Conservation (phyloP, 2,329 filamentous ascomycete species). For the Phoma herbarum region DNA sequence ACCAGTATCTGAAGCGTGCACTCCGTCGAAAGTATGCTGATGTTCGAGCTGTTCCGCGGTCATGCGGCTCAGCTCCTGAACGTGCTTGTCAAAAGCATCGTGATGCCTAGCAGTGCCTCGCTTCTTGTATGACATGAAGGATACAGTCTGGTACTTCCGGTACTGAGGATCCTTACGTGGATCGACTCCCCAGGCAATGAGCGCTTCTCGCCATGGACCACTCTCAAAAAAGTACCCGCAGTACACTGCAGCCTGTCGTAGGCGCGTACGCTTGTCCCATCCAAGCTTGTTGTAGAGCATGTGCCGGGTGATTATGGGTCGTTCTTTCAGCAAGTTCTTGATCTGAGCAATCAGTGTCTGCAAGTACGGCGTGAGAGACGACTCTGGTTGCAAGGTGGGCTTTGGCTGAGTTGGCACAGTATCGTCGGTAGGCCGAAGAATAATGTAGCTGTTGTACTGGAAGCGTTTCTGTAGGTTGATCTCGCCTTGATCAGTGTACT, state of each 20-base stretch:
- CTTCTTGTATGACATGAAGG: constrained; percentile 47
- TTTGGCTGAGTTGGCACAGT: constrained; percentile 69
- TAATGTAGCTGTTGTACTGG: constrained; percentile 53
- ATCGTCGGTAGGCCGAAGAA: constrained; percentile 68
- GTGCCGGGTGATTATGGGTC: constrained; percentile 88
- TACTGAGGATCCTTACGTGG: constrained; percentile 79
- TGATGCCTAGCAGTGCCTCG: constrained; percentile 37
- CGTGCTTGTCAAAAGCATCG: constrained; percentile 39
- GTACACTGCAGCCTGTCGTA: constrained; percentile 82
- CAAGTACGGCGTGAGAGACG: constrained; percentile 64
- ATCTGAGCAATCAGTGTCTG: constrained; percentile 71
- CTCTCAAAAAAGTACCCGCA: constrained; percentile 92
- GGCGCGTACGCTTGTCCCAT: constrained; percentile 60
- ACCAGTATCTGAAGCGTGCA: constrained; percentile 76
- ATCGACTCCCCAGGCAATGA: constrained; percentile 86
- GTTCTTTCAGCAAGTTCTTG: constrained; percentile 70
- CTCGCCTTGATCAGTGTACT: constrained; percentile 58
- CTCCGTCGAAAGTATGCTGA: constrained; percentile 82
- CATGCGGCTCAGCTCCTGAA: constrained; percentile 36
- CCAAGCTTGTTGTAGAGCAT: constrained; percentile 78
- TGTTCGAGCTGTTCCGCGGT: constrained; percentile 35
- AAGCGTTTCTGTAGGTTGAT: constrained; percentile 42
- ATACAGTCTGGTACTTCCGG: constrained; percentile 84
- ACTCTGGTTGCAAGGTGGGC: constrained; percentile 62
- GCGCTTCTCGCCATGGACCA: constrained; percentile 89